These are phyloP conservation scores for Penicillium egyptiacum DNA, from an alignment of 495 filamentous ascomycete species.

Conservation along the genomic window DNA sequence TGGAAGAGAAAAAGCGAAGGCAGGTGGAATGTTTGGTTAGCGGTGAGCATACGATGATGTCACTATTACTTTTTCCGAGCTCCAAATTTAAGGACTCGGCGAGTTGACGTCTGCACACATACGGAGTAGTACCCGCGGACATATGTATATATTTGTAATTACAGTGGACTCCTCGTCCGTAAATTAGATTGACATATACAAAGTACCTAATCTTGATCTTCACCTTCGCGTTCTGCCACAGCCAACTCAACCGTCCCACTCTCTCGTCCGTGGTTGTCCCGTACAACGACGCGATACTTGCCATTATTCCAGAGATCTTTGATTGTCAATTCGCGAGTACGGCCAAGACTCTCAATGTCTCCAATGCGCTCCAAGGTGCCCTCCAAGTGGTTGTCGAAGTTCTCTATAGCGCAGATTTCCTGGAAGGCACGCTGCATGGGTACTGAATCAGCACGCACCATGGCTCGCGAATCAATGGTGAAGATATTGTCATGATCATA, in stretches of 20 bases:
- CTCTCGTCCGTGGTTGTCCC: constrained; percentile 52
- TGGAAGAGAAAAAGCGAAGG: constrained; percentile 12
- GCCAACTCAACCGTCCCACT: constrained; percentile 46
- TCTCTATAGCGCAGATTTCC: constrained; percentile 67
- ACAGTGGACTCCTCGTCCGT: constrained; percentile 3
- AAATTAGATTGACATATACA: not conserved
- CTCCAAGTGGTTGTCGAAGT: constrained; percentile 80
- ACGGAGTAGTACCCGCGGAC: not conserved
- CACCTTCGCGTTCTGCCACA: constrained; percentile 35
- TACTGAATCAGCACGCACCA: constrained; percentile 89
- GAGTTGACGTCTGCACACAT: not conserved
- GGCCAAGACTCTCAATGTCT: constrained; percentile 88
- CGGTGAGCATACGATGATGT: constrained; percentile 43
- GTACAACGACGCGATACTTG: constrained; percentile 69
- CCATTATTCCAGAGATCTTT: constrained; percentile 79
- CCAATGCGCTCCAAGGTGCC: constrained; percentile 79
- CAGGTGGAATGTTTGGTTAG: constrained; percentile 20
- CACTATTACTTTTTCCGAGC: constrained; percentile 24
- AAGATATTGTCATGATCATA: constrained; percentile 95
- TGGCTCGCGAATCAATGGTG: constrained; percentile 83
- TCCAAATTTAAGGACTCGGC: constrained; percentile 7
- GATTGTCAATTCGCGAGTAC: constrained; percentile 87
- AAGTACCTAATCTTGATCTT: constrained; percentile 25
- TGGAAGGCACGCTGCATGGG: constrained; percentile 94
- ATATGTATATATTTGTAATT: constrained; percentile 2